Percentiles rank a stretch among this genome's conserved stretches.
Evolutionary conservation across 1,284 basidiomycete species (phyloP).

Genomic region (Amylostereum areolatum): DNA sequence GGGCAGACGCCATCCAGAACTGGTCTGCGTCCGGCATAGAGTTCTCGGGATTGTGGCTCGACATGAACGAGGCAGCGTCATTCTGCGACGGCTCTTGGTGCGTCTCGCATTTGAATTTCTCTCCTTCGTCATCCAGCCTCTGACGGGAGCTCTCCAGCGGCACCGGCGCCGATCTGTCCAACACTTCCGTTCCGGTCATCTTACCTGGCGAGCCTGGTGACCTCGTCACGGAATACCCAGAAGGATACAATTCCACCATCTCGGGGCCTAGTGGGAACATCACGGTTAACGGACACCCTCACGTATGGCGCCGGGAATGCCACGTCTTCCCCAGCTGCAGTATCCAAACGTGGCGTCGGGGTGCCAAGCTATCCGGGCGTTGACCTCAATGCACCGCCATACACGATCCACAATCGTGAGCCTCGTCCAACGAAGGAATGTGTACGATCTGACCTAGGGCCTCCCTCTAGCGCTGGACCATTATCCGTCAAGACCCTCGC

Average conservation of each 20-base stretch:
- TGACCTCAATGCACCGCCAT: constrained; percentile 54
- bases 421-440: neutral
- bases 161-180: constrained; percentile 44
- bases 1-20: constrained; percentile 54
- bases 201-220: constrained; percentile 50
- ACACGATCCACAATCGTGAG: constrained; percentile 67
- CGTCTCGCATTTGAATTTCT: constrained; percentile 11
- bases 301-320: constrained; percentile 36
- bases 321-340: constrained; percentile 1
- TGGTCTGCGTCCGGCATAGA: constrained; percentile 54
- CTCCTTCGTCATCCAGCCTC: neutral
- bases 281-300: constrained; percentile 60
- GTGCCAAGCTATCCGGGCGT: constrained; percentile 14
- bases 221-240: constrained; percentile 48
- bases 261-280: constrained; percentile 72
- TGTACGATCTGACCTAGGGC: constrained; percentile 2
- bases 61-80: constrained; percentile 68
- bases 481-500: constrained; percentile 46
- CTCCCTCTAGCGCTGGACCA: constrained; percentile 33
- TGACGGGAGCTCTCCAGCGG: constrained; percentile 28
- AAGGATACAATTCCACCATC: constrained; percentile 58
- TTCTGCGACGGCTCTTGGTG: constrained; percentile 64
- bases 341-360: neutral
- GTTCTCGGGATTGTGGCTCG: constrained; percentile 70
- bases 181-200: constrained; percentile 39